These are phyloP conservation scores for Solanum lycopersicoides DNA, from an alignment of 257 asterid species.

Conservation along the genomic window DNA sequence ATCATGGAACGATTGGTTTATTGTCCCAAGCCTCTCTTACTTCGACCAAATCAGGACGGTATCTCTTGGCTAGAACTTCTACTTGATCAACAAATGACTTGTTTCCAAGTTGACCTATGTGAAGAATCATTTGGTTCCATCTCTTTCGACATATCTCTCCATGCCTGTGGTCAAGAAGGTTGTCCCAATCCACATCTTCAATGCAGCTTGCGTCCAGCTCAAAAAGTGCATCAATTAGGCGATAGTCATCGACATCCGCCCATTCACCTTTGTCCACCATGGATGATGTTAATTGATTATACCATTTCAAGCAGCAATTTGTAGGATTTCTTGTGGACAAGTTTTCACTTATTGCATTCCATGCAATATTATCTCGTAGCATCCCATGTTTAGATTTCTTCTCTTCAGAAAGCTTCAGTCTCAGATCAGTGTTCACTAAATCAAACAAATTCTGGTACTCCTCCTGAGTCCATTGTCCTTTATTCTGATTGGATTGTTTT, in stretches of 20 bases:
- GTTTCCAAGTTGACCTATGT: not conserved
- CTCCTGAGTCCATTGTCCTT: not conserved
- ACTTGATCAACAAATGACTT: not conserved
- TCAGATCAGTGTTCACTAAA: not conserved
- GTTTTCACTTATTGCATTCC: not conserved
- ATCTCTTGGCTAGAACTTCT: not conserved
- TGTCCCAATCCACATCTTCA: not conserved
- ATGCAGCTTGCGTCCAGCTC: not conserved
- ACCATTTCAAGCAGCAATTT: not conserved
- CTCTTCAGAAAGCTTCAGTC: not conserved
- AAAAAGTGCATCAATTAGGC: not conserved
- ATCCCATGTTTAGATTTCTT: not conserved
- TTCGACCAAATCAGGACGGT: not conserved
- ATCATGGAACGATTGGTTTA: not conserved
- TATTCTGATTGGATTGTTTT: not conserved
- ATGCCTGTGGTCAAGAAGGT: not conserved
- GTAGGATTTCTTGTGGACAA: not conserved
- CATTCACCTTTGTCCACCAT: not conserved
- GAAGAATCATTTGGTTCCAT: not conserved
- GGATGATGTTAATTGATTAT: not conserved
- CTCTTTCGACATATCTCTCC: not conserved
- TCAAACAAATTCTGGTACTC: not conserved
- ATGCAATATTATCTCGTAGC: not conserved
- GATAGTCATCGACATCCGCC: not conserved
- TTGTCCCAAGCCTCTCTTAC: not conserved